These are phyloP conservation scores for Penicillium taxi DNA, from an alignment of 495 filamentous ascomycete species.

Conservation along the genomic window DNA sequence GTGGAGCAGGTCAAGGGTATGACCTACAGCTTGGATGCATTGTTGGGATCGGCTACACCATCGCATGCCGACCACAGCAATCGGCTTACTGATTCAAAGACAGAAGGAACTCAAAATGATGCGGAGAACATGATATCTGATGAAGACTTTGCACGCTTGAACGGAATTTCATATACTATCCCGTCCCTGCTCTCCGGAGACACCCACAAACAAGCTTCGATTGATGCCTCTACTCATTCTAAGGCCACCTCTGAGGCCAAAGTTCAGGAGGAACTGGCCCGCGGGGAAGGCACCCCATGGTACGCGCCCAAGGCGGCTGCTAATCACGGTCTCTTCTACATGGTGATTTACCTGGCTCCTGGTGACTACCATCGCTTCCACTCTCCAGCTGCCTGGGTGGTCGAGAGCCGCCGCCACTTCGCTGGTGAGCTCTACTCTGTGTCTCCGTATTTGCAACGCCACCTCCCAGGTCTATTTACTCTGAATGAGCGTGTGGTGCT, in stretches of 20 bases:
- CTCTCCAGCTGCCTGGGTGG: constrained; percentile 89
- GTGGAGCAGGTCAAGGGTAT: constrained; percentile 99
- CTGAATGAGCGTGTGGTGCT: constrained; percentile 95
- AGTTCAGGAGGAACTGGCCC: constrained; percentile 76
- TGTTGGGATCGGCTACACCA: constrained; percentile 62
- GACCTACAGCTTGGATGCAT: constrained; percentile 90
- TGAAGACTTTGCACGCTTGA: constrained; percentile 89
- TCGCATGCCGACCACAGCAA: constrained; percentile 32
- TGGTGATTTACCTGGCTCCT: constrained; percentile 94
- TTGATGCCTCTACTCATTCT: constrained; percentile 61
- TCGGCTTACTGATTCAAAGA: constrained; percentile 27
- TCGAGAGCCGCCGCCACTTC: constrained; percentile 85
- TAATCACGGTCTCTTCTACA: constrained; percentile 74
- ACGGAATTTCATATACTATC: constrained; percentile 94
- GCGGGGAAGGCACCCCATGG: constrained; percentile 62
- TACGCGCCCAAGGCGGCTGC: constrained; percentile 58
- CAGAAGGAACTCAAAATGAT: constrained; percentile 23
- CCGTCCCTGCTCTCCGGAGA: constrained; percentile 81
- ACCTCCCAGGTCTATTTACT: constrained; percentile 87
- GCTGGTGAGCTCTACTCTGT: constrained; percentile 93
- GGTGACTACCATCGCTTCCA: constrained; percentile 99
- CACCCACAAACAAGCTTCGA: constrained; percentile 30
- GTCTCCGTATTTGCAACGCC: constrained; percentile 85
- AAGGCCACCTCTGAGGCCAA: constrained; percentile 62
- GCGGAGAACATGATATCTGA: constrained; percentile 56